These are phyloP conservation scores for Lepiota brunneoincarnata DNA, from an alignment of 768 basidiomycete species.

Conservation along the genomic window DNA sequence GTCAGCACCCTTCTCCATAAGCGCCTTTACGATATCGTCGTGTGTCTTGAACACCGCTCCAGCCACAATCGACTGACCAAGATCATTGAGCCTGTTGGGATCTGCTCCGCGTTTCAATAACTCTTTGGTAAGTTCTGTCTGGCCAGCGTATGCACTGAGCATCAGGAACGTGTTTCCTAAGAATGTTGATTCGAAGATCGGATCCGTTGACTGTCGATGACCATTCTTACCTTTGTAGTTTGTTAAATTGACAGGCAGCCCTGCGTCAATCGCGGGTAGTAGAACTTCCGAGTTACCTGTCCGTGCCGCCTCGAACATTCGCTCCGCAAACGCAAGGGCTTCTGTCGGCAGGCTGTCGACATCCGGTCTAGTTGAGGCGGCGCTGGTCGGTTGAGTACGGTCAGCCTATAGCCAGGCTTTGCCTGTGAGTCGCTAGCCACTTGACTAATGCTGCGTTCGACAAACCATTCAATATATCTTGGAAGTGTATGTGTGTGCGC, in stretches of 20 bases:
- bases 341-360: conserved; percentile 32
- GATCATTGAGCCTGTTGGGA: conserved; percentile 67
- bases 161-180: conserved; percentile 77
- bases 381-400: neutral
- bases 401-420: neutral
- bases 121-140: conserved; percentile 47
- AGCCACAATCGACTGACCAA: conserved; percentile 69
- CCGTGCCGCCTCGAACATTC: conserved; percentile 76
- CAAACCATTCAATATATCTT: conserved; percentile 4
- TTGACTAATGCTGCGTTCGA: neutral
- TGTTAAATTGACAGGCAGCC: conserved; percentile 69
- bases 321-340: conserved; percentile 56
- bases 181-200: neutral
- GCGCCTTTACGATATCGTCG: conserved; percentile 56
- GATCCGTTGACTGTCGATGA: neutral
- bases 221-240: conserved; percentile 57
- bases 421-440: no score
- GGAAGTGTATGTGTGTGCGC: neutral
- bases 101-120: conserved; percentile 60
- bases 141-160: conserved; percentile 75
- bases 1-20: conserved; percentile 57
- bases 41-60: conserved; percentile 78
- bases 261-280: conserved; percentile 60
- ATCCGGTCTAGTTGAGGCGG: conserved; percentile 15
- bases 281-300: conserved; percentile 51